A percentile compares a stretch with the other conserved stretches of the same genome.
Conservation (phyloP, 257 asterid genomes). For the Solanum chiquidenum region DNA sequence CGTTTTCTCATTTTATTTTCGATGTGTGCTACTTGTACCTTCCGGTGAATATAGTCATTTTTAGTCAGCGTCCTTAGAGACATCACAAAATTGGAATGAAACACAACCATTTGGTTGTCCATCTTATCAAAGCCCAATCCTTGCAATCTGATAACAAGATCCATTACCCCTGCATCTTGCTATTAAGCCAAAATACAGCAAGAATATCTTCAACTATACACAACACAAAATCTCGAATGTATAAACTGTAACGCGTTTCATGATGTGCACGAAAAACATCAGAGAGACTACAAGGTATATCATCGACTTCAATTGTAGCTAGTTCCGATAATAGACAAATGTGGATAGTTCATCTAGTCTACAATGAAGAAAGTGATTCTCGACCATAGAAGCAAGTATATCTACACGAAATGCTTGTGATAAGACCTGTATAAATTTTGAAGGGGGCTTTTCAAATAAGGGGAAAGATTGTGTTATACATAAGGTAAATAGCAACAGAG, state of each 20-base stretch:
- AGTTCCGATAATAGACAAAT: not conserved
- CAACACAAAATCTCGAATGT: not conserved
- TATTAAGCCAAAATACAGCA: not conserved
- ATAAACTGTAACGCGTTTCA: not conserved
- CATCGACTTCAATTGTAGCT: not conserved
- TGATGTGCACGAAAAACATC: not conserved
- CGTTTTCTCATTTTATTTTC: not conserved
- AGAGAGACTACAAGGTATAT: not conserved
- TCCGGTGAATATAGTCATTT: not conserved
- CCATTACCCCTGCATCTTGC: not conserved
- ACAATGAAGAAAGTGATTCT: not conserved
- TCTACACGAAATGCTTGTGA: conserved; percentile 16
- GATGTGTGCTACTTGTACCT: not conserved
- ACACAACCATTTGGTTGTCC: not conserved
- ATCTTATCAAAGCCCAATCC: not conserved
- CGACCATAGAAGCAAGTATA: not conserved
- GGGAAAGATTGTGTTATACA: not conserved
- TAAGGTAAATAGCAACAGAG: not conserved
- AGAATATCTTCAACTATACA: not conserved
- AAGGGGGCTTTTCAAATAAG: not conserved
- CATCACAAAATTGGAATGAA: not conserved
- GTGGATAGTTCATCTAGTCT: not conserved
- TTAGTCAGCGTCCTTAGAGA: not conserved
- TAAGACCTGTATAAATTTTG: conserved; percentile 6
- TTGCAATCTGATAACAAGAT: not conserved